Conservation (phyloP, 352 stramenopile genomes). For the Phytophthora chlamydospora region DNA sequence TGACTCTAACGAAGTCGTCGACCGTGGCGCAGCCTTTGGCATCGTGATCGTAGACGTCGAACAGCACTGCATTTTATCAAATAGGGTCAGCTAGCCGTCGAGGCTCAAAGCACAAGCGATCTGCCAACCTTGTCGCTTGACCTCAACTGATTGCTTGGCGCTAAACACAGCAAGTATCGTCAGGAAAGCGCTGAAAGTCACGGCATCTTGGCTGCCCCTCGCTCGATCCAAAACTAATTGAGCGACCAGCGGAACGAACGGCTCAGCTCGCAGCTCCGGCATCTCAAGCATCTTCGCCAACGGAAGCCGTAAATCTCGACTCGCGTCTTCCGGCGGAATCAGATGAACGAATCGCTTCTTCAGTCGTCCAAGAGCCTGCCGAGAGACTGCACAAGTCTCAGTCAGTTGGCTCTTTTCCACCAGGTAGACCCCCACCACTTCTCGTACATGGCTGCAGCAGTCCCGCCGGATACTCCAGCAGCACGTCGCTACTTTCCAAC, state of each 20-base stretch:
- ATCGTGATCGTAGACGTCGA: constrained; percentile 48
- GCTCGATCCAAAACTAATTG: constrained; percentile 17
- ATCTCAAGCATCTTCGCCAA: constrained; percentile 30
- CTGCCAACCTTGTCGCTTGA: constrained; percentile 39
- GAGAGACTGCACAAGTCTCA: constrained; percentile 32
- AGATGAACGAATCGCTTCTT: constrained; percentile 50
- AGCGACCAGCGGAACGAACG: constrained; percentile 28
- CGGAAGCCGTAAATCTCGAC: constrained; percentile 14
- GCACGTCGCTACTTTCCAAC: constrained; percentile 14
- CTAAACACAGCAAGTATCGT: constrained; percentile 44
- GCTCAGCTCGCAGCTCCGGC: constrained; percentile 40
- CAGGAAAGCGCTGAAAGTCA: constrained; percentile 41
- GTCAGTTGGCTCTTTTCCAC: neutral
- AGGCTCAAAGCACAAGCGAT: neutral
- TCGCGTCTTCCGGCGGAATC: constrained; percentile 21
- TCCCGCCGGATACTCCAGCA: constrained; percentile 25
- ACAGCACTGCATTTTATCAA: constrained; percentile 36
- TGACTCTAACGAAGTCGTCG: constrained; percentile 38
- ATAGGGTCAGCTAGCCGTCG: neutral
- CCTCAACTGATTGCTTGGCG: constrained; percentile 37
- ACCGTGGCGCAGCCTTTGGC: constrained; percentile 34
- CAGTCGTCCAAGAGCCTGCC: constrained; percentile 46
- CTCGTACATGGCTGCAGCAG: constrained; percentile 47
- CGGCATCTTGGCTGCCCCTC: neutral
- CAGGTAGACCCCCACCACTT: neutral